Evolutionary conservation across 1,284 basidiomycete genomes (phyloP), one percentile per base, ranked within the genome.

Genomic region (Boletus semigastroideus): DNA sequence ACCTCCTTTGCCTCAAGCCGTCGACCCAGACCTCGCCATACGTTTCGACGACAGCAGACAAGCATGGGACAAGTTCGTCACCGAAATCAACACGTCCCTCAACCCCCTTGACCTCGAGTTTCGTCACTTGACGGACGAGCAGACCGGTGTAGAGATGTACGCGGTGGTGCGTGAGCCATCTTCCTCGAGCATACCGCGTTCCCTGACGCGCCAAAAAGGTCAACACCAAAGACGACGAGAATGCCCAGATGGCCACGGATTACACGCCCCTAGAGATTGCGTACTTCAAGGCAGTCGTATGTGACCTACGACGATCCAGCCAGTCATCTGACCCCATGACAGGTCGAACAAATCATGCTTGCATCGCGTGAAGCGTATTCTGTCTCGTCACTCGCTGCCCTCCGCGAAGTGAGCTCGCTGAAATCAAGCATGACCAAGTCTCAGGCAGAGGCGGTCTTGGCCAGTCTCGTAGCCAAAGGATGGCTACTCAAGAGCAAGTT

Each of bases 271-370:
- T 75, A 40, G 92, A 94, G 67, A 91, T 93, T 47, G 76, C 83
- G 0, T 93, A 83, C 69, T 92, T 92, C 76, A 91, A 87, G 70
- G 82, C 82, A 2, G 73, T 93, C 51, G 92, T 91, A 63, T 57
- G 84, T 71, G 49, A 44, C 55, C 41, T 17, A 42, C 7, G 33
- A 27, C 46, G 45, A 8, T 7, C 5, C 9, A 17, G 6, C 17
- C 5, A 5, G 10, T 14, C n/a, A 20, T 48, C 54, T 53, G 43
- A 53, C 27, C 30, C 7, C 27, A 40, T 31, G 17, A 25, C 59
- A 94, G 92, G 78, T 95, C 39, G 89, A 94, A 62, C 87, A 89
- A 72, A 94, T 95, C 62, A 88, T 94, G 79, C 77, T 87, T 13
- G 87, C 92, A 10, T 82, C 86, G 9, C 78, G 79, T 39, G 82